phyloP scores from a whole-genome alignment of 179 eudicot species.

The Patellifolia procumbens region DNA sequence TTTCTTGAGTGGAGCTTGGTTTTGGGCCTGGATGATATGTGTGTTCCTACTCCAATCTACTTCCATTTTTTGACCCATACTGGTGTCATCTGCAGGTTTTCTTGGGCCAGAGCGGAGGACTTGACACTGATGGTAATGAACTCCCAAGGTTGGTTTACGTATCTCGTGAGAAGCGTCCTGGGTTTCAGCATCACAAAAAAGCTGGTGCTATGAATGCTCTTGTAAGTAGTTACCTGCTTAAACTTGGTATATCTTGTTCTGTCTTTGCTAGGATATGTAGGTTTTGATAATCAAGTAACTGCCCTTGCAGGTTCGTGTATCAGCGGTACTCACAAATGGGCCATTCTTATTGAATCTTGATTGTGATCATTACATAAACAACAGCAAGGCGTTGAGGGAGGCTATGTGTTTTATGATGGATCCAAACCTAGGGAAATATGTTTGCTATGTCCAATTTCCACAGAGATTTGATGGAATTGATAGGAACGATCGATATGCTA shows the following conservation, averaged over 20 bases:
- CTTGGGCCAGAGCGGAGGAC: conserved; percentile 67
- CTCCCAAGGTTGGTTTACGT: conserved; percentile 73
- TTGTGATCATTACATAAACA: conserved; percentile 69
- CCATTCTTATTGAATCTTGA: conserved; percentile 63
- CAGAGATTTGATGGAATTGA: conserved; percentile 78
- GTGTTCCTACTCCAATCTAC: background rate
- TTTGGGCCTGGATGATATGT: background rate
- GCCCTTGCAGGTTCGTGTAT: conserved; percentile 51
- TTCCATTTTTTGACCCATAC: conserved; percentile 7
- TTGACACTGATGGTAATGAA: conserved; percentile 69
- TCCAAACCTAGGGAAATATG: conserved; percentile 59
- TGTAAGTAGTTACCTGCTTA: conserved; percentile 32
- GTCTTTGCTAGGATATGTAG: background rate
- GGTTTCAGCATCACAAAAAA: conserved; percentile 77
- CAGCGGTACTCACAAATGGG: conserved; percentile 65
- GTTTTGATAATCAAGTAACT: background rate
- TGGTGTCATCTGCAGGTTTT: conserved; percentile 46
- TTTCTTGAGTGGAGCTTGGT: background rate
- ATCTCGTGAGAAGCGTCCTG: conserved; percentile 74
- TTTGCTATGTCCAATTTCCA: conserved; percentile 73
- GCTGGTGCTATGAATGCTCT: conserved; percentile 87
- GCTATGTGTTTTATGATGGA: conserved; percentile 85
- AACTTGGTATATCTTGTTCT: background rate
- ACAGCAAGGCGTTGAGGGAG: conserved; percentile 64
- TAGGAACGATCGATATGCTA: conserved; percentile 66